phyloP scores from a whole-genome alignment of 176 grass and related monocot genomes.

The Aegilops longissima region DNA sequence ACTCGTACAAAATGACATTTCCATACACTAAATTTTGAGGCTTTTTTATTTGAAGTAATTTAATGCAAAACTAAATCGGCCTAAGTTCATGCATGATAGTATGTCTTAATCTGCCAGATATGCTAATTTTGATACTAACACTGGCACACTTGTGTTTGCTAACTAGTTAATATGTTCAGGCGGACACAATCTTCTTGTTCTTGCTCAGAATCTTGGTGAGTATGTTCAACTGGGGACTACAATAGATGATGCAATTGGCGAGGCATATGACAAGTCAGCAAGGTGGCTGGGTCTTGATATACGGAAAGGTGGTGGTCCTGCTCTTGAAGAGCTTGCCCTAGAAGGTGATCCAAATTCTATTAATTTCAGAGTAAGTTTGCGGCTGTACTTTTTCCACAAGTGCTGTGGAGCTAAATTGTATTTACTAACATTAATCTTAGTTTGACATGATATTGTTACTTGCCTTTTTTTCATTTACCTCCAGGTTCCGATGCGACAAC shows the following conservation, averaged over 20 bases:
- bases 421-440: background rate
- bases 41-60: background rate
- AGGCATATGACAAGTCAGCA: slow-evolving; percentile 97
- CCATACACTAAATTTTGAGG: background rate
- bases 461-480: slow-evolving; percentile 20
- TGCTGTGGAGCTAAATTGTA: slow-evolving; percentile 14
- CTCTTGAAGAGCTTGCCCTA: slow-evolving; percentile 90
- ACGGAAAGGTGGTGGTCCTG: slow-evolving; percentile 87
- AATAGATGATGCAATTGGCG: slow-evolving; percentile 98
- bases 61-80: slow-evolving; percentile 7
- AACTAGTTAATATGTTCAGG: slow-evolving; percentile 49
- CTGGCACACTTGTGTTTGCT: slow-evolving; percentile 2
- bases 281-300: slow-evolving; percentile 98
- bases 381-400: slow-evolving; percentile 3
- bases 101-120: slow-evolving; percentile 7
- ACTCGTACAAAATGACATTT: slow-evolving; percentile 10
- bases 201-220: slow-evolving; percentile 76
- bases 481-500: slow-evolving; percentile 91
- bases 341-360: slow-evolving; percentile 74
- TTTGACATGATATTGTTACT: slow-evolving; percentile 20
- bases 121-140: background rate
- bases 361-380: slow-evolving; percentile 84
- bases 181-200: slow-evolving; percentile 95
- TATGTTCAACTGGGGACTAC: slow-evolving; percentile 96
- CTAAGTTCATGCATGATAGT: background rate